Evolutionary conservation across 495 filamentous ascomycete species (phyloP).

Genomic region (Aspergillus olivimuriae): DNA sequence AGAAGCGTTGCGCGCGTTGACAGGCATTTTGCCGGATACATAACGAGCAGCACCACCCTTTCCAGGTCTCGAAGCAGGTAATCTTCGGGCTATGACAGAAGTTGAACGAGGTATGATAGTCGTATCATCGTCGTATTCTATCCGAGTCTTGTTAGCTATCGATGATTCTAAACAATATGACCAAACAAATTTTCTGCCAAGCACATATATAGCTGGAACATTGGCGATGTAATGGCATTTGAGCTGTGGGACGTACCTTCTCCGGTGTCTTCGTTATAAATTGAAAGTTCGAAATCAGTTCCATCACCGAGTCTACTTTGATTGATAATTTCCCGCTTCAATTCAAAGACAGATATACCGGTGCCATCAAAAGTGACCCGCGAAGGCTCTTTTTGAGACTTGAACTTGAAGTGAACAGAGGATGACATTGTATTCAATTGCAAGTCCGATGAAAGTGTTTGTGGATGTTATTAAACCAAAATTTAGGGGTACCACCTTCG

Average conservation of each 20-base stretch:
- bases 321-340: slow-evolving; percentile 96
- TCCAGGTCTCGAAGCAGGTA: slow-evolving; percentile 74
- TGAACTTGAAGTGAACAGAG: slow-evolving; percentile 99
- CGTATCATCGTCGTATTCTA: slow-evolving; percentile 96
- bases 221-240: no score
- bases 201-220: no score
- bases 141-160: no score
- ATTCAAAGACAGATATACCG: slow-evolving; percentile 95
- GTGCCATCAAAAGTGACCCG: slow-evolving; percentile 96
- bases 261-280: slow-evolving; percentile 83
- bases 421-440: slow-evolving; percentile 77
- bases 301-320: slow-evolving; percentile 93
- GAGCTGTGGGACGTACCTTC: slow-evolving; percentile 71
- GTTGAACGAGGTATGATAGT: slow-evolving; percentile 90
- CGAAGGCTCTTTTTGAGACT: slow-evolving; percentile 93
- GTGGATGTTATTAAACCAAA: slow-evolving; percentile 29
- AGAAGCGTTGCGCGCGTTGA: slow-evolving; percentile 74
- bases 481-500: slow-evolving; percentile 25
- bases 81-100: slow-evolving; percentile 81
- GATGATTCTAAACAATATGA: no score
- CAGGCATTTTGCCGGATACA: slow-evolving; percentile 93
- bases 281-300: slow-evolving; percentile 91
- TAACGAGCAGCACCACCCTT: slow-evolving; percentile 88
- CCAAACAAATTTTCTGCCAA: no score
- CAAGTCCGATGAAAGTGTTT: slow-evolving; percentile 25